These are phyloP conservation scores for Aureobasidium uvarum DNA, from an alignment of 2,329 filamentous ascomycete species.

Conservation along the genomic window DNA sequence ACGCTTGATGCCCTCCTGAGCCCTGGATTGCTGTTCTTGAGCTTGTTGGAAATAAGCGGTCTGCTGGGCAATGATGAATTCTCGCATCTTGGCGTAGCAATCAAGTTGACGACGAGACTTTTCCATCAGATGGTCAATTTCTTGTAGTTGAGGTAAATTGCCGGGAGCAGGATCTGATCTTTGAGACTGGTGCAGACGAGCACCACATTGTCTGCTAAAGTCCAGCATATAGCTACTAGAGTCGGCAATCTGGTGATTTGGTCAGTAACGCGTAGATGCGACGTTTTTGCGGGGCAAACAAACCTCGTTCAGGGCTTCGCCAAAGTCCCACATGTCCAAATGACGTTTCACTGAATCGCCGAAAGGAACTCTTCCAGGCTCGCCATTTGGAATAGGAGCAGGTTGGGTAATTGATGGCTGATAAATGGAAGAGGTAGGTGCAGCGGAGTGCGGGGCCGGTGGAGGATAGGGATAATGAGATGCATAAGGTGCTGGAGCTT, in stretches of 20 bases:
- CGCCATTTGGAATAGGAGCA: constrained; percentile 30
- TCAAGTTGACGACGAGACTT: constrained; percentile 48
- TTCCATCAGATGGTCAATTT: constrained; percentile 54
- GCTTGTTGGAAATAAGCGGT: constrained; percentile 57
- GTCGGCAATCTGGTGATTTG: constrained; percentile 44
- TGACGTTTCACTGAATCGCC: constrained; percentile 61
- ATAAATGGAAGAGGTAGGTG: constrained; percentile 41
- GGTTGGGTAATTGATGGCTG: constrained; percentile 45
- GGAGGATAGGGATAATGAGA: constrained; percentile 42
- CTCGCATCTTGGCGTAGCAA: constrained; percentile 58
- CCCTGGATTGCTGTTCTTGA: constrained; percentile 45
- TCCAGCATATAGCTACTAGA: constrained; percentile 47
- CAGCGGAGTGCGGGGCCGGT: constrained; percentile 39
- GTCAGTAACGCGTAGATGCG: constrained; percentile 19
- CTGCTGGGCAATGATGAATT: constrained; percentile 61
- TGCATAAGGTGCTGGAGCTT: constrained; percentile 33
- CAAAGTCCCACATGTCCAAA: constrained; percentile 61
- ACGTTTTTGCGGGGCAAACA: constrained; percentile 28
- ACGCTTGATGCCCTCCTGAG: constrained; percentile 49
- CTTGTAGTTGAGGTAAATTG: constrained; percentile 50
- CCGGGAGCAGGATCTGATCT: constrained; percentile 48
- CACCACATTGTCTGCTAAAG: constrained; percentile 52
- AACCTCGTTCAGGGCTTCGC: constrained; percentile 52
- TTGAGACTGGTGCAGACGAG: constrained; percentile 52
- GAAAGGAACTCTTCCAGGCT: constrained; percentile 38